Percentiles rank a stretch among this genome's conserved stretches.
Evolutionary conservation across 2,329 filamentous ascomycete species (phyloP).

Genomic region (Scytalidium sp.): DNA sequence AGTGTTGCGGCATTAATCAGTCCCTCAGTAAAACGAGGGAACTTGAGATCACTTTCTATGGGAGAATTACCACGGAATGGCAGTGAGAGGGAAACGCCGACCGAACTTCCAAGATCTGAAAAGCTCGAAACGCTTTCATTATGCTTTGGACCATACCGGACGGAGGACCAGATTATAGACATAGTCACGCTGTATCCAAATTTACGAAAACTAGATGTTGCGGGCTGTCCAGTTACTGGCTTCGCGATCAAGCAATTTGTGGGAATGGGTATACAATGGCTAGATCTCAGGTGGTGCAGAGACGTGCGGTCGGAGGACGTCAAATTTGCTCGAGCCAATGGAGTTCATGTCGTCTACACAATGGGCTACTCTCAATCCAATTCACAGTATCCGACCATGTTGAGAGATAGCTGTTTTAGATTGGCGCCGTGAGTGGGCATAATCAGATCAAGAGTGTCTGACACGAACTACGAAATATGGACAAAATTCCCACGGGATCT

Average conservation of each 20-base stretch:
- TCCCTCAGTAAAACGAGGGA: constrained; percentile 14
- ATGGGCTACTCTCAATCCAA: constrained; percentile 1
- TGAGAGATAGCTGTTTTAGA: neutral
- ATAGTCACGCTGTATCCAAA: constrained; percentile 21
- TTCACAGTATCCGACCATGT: neutral
- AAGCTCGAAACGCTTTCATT: constrained; percentile 21
- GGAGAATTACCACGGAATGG: constrained; percentile 12
- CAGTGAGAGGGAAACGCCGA: constrained; percentile 2
- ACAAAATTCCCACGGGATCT: no score
- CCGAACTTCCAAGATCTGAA: constrained; percentile 18
- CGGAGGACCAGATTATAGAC: constrained; percentile 16
- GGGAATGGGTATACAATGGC: constrained; percentile 19
- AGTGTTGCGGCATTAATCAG: constrained; percentile 12
- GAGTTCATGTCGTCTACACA: constrained; percentile 16
- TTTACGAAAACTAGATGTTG: constrained; percentile 23
- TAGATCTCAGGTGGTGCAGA: constrained; percentile 23
- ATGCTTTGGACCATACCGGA: constrained; percentile 1
- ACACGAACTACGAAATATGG: no score
- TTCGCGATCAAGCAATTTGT: constrained; percentile 30
- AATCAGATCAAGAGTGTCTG: neutral
- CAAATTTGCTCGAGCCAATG: constrained; percentile 25
- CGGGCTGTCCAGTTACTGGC: constrained; percentile 26
- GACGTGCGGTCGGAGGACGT: constrained; percentile 26
- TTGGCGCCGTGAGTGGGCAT: neutral
- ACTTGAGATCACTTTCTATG: constrained; percentile 20